Conservation (phyloP, 1,284 basidiomycete species). For the Ceratobasidium sp. region DNA sequence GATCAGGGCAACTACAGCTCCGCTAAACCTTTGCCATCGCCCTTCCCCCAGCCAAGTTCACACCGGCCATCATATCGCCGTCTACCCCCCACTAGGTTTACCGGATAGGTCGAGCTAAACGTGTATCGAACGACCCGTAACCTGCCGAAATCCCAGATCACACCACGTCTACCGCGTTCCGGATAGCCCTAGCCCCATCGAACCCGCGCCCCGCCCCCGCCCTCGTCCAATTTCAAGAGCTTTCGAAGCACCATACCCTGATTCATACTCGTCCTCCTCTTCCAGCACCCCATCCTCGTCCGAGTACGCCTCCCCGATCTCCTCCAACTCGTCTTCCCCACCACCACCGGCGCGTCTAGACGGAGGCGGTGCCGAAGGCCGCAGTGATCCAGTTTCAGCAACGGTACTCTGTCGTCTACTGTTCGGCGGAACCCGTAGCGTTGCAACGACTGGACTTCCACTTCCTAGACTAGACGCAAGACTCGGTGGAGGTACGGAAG, state of each 20-base stretch:
- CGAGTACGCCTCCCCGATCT: conserved; percentile 42
- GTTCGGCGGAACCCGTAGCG: conserved; percentile 49
- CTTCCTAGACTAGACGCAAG: conserved; percentile 76
- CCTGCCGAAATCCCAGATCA: not conserved
- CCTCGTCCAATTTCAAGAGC: conserved; percentile 26
- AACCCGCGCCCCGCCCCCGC: not conserved
- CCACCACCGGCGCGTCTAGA: conserved; percentile 49
- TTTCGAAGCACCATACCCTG: not conserved
- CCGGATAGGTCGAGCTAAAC: too few relatives aligned
- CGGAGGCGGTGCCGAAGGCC: conserved; percentile 48
- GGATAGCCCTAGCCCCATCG: conserved; percentile 3
- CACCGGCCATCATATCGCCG: too few relatives aligned
- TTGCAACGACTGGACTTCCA: conserved; percentile 61
- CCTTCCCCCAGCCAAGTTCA: too few relatives aligned
- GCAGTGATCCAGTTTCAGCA: conserved; percentile 69
- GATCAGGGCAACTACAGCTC: too few relatives aligned
- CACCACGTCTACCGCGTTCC: conserved; percentile 1
- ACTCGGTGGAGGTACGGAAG: conserved; percentile 75
- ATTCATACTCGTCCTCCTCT: conserved; percentile 21
- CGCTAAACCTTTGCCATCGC: too few relatives aligned
- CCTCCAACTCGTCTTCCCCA: conserved; percentile 62
- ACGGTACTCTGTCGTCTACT: conserved; percentile 60
- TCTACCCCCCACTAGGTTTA: too few relatives aligned
- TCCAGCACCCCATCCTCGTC: conserved; percentile 27
- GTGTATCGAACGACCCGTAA: too few relatives aligned